Base-by-base conservation (phyloP, 768 basidiomycete genomes). In the Suillus paluster region DNA sequence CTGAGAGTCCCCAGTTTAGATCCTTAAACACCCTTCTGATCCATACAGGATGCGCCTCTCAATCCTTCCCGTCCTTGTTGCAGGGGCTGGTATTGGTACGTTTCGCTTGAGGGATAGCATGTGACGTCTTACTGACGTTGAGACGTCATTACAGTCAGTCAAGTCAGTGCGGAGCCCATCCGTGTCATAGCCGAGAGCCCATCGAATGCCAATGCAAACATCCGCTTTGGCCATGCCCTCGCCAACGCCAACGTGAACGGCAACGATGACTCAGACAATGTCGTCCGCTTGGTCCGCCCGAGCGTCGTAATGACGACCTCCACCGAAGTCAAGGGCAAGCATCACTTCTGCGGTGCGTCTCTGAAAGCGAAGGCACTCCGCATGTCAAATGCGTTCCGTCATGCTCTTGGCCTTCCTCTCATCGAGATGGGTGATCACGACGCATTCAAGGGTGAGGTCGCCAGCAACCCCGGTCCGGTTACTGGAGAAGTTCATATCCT, bases 341-440 rank as follows among this genome's bases (percentile, higher is more conserved):
- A 39, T 52, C 78, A 76, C 62, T 60, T 67, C 17, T 77, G 78
- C 49, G 74, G 74, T 58, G 65, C 68, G 49, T 76, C 76, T 42
- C 65, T 84, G 70, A 78, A 75, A 63, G 71, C 80, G 68, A 88
- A 87, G 68, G 80, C 81, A 30, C 66, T 84, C 59, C 75, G 80
- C 62, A 62, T 87, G 44, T 81, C 84, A 56, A 86, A 88, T 64
- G 66, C 78, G 30, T 80, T 91, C 78, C 78, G 85, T 48, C 74
- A 83, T 61, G 80, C 81, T 2, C 73, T 91, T 41, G 87, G 88
- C 21, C 68, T 87, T 64, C 79, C 84, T 10, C 74, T 76, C 62
- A 82, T 84, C 70, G 79, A 82, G 42, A 55, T 55, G 27, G 41
- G 60, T 25, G 46, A 55, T 36, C 62, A 44, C 55, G 34, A 49